phyloP scores from a whole-genome alignment of 2,329 filamentous ascomycete species.

The Fusarium nisikadoi region DNA sequence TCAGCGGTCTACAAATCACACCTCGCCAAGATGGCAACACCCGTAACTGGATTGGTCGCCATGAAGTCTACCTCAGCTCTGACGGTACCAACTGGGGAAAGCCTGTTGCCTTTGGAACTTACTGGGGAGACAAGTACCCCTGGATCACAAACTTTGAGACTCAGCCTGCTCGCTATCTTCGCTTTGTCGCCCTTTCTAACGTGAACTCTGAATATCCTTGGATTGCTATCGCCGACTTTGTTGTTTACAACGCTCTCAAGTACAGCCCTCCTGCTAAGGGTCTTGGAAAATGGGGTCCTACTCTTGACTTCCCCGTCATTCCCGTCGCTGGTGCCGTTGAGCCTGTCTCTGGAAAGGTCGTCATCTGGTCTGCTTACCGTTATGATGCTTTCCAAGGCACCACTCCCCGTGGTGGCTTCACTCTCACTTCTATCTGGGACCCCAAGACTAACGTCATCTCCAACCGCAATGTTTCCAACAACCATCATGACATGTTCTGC shows the following conservation, averaged over 20 bases:
- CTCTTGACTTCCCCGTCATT: constrained; percentile 35
- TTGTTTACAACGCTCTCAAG: constrained; percentile 30
- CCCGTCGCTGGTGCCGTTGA: constrained; percentile 36
- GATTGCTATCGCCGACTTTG: constrained; percentile 34
- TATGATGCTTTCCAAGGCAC: constrained; percentile 32
- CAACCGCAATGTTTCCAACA: constrained; percentile 49
- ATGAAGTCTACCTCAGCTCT: constrained; percentile 26
- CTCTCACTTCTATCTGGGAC: constrained; percentile 34
- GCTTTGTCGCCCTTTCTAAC: constrained; percentile 26
- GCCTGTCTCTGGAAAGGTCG: constrained; percentile 27
- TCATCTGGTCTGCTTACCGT: constrained; percentile 36
- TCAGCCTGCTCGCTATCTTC: constrained; percentile 35
- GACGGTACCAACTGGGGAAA: constrained; percentile 32
- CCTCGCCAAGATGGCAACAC: constrained; percentile 30
- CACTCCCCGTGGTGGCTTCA: constrained; percentile 30
- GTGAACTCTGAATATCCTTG: constrained; percentile 17
- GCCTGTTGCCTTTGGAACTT: constrained; percentile 33
- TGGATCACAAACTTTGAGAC: constrained; percentile 36
- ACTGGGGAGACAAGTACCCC: constrained; percentile 30
- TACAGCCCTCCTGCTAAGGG: constrained; percentile 21
- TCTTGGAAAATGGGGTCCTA: constrained; percentile 32
- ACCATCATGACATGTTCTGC: constrained; percentile 66
- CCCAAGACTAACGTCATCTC: constrained; percentile 28
- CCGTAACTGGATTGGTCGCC: constrained; percentile 29
- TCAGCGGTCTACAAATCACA: constrained; percentile 25